A percentile compares a stretch with the other conserved stretches of the same genome.
These are phyloP conservation scores for Leucaena leucocephala DNA, from an alignment of 306 rosid species.

Conservation along the genomic window DNA sequence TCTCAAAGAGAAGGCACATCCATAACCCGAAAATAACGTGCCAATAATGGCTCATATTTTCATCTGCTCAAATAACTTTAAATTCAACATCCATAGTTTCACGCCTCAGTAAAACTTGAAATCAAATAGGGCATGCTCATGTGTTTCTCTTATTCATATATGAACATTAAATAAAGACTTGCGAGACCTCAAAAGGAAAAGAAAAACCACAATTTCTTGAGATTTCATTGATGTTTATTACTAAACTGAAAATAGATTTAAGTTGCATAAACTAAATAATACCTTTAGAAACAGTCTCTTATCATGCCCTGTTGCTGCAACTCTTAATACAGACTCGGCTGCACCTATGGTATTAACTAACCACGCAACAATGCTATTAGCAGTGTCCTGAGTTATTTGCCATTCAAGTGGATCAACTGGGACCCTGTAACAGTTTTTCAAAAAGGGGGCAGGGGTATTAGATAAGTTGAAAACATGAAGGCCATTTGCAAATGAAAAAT, in stretches of 20 bases:
- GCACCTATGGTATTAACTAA: constrained; percentile 90
- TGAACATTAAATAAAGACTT: neutral
- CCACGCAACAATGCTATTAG: constrained; percentile 72
- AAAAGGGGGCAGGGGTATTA: neutral
- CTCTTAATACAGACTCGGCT: constrained; percentile 91
- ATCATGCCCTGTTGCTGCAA: constrained; percentile 96
- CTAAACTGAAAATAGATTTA: neutral
- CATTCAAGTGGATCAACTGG: constrained; percentile 97
- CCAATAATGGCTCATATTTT: neutral
- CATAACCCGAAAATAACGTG: neutral
- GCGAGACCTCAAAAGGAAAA: neutral
- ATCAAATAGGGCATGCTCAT: neutral
- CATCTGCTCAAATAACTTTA: neutral
- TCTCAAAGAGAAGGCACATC: neutral
- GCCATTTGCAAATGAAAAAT: neutral
- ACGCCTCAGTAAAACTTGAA: neutral
- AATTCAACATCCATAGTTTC: constrained; percentile 6
- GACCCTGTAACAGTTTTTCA: constrained; percentile 51
- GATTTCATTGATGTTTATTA: neutral
- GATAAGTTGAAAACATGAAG: neutral
- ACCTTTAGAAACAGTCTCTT: constrained; percentile 91
- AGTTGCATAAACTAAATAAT: neutral
- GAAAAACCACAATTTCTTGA: neutral
- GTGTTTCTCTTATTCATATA: neutral
- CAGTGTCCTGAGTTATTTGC: constrained; percentile 94